phyloP scores from a whole-genome alignment of 805 yeast genomes.

The Pichia membranifaciens region DNA sequence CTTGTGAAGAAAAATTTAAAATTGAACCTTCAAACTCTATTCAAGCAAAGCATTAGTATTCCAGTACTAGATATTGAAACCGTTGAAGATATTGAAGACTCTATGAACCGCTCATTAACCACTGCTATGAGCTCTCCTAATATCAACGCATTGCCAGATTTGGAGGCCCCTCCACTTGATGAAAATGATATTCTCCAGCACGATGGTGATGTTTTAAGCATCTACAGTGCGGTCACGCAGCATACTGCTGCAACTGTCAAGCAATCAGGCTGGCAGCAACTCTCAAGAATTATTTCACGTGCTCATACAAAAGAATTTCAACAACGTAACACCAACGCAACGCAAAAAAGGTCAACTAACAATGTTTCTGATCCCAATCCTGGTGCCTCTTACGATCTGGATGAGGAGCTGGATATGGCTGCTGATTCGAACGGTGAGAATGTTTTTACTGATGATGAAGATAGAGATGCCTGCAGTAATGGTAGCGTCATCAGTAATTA shows the following conservation, averaged over 20 bases:
- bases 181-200: not conserved
- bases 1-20: not conserved
- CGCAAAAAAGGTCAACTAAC: not conserved
- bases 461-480: not conserved
- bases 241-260: constrained; percentile 2
- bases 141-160: not conserved
- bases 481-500: not conserved
- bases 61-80: not conserved
- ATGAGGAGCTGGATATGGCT: constrained; percentile 1
- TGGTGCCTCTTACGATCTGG: not conserved
- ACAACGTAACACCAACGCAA: constrained; percentile 29
- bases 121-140: not conserved
- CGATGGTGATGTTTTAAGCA: constrained; percentile 17
- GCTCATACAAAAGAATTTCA: constrained; percentile 88
- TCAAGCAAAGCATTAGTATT: not conserved
- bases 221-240: constrained; percentile 23
- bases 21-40: not conserved
- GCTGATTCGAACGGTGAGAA: not conserved
- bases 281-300: constrained; percentile 53
- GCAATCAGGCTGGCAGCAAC: constrained; percentile 23
- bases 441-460: not conserved
- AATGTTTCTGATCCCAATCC: not conserved
- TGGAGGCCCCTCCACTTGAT: not conserved
- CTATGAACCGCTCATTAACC: not conserved
- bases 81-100: not conserved